Conservation (phyloP, 2,329 filamentous ascomycete genomes). For the Aspergillus versicolor region DNA sequence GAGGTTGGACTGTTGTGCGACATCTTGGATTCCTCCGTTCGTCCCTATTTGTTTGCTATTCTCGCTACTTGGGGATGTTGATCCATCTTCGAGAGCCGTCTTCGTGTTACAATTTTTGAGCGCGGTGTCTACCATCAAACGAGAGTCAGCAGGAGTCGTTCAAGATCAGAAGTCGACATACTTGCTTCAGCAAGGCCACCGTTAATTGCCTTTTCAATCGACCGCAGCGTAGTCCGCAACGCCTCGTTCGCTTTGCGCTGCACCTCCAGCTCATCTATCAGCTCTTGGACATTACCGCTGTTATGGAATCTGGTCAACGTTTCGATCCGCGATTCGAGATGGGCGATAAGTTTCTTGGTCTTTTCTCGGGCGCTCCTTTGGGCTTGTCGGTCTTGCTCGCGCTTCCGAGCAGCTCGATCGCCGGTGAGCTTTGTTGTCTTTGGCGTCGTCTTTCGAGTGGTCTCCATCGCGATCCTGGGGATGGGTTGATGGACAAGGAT, state of each 20-base stretch:
- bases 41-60: background rate
- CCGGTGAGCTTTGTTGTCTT: conserved; percentile 7
- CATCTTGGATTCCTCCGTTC: background rate
- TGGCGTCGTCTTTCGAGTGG: background rate
- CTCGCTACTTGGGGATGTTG: background rate
- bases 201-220: conserved; percentile 9
- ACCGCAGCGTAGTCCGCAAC: conserved; percentile 3
- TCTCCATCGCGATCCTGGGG: conserved; percentile 7
- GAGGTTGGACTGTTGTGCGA: conserved; percentile 1
- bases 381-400: conserved; percentile 16
- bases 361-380: conserved; percentile 16
- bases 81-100: background rate
- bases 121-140: background rate
- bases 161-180: background rate
- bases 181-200: conserved; percentile 7
- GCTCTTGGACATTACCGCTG: conserved; percentile 9
- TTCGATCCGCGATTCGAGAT: conserved; percentile 13
- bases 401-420: conserved; percentile 13
- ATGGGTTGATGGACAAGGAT: background rate
- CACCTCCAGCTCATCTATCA: conserved; percentile 11
- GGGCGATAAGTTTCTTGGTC: conserved; percentile 11
- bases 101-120: background rate
- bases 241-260: conserved; percentile 13
- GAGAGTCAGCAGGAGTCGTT: background rate
- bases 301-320: conserved; percentile 10